Evolutionary conservation across 306 rosid species (phyloP).

Genomic region (Cicer chorassanicum): DNA sequence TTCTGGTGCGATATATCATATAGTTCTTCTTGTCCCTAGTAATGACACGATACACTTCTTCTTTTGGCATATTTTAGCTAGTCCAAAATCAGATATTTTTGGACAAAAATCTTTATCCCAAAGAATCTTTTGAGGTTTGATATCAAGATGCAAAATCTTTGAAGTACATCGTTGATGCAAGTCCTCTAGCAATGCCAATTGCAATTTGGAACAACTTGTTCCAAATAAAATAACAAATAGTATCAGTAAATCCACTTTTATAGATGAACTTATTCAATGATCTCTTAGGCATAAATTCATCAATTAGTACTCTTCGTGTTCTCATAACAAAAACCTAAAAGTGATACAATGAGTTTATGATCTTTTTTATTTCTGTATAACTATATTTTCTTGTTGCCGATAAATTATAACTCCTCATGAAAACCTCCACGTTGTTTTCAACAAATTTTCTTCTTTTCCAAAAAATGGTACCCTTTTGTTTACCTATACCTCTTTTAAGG

Average conservation of each 20-base stretch:
- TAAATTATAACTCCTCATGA: no score
- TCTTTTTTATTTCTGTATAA: no score
- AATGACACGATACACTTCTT: conserved; percentile 43
- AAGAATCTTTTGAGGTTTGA: conserved; percentile 43
- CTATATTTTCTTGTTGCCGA: no score
- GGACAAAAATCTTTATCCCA: conserved; percentile 40
- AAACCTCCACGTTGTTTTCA: no score
- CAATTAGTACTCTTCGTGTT: background rate
- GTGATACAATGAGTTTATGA: no score
- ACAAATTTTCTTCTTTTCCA: background rate
- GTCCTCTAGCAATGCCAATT: conserved; percentile 47
- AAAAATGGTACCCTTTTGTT: conserved; percentile 36
- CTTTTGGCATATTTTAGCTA: conserved; percentile 44
- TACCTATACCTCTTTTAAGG: background rate
- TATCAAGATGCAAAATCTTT: conserved; percentile 40
- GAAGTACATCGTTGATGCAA: conserved; percentile 37
- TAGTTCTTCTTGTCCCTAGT: no score
- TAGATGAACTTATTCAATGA: conserved; percentile 49
- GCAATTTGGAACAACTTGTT: conserved; percentile 30
- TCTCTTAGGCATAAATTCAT: conserved; percentile 52
- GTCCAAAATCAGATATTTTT: conserved; percentile 50
- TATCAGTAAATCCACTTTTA: background rate
- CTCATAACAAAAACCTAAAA: no score
- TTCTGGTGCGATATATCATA: background rate
- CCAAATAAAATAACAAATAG: conserved; percentile 36